These are phyloP conservation scores for Mycosphaerella arachidis DNA, from an alignment of 2,329 filamentous ascomycete species.

Conservation along the genomic window DNA sequence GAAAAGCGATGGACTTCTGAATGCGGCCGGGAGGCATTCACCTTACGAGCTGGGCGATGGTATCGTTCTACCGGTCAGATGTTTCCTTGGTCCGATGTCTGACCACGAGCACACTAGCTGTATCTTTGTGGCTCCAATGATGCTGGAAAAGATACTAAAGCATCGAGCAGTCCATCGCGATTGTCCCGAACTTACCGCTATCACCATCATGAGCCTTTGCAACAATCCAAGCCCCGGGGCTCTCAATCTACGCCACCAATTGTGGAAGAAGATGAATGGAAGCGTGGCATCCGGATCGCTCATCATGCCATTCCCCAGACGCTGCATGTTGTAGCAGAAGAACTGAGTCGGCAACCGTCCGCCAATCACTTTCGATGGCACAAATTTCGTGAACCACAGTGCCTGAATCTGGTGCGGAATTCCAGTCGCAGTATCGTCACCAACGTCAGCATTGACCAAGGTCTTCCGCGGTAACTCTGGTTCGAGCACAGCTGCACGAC, in stretches of 20 bases:
- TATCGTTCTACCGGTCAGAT: not conserved
- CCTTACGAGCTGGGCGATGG: not conserved
- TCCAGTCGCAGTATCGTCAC: slow-evolving; percentile 26
- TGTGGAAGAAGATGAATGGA: slow-evolving; percentile 23
- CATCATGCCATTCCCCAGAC: slow-evolving; percentile 28
- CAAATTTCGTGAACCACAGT: slow-evolving; percentile 31
- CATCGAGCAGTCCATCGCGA: not conserved
- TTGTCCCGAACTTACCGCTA: slow-evolving; percentile 3
- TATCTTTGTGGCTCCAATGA: too few species aligned
- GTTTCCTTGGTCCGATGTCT: too few species aligned
- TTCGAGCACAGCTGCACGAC: slow-evolving; percentile 43
- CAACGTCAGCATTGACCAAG: slow-evolving; percentile 32
- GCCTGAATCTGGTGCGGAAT: slow-evolving; percentile 30
- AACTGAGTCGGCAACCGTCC: slow-evolving; percentile 29
- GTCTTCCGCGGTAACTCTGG: slow-evolving; percentile 40
- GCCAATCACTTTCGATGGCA: slow-evolving; percentile 33
- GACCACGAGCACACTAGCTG: too few species aligned
- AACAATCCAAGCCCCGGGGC: not conserved
- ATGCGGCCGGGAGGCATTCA: not conserved
- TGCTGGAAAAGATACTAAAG: too few species aligned
- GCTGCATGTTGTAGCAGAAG: slow-evolving; percentile 35
- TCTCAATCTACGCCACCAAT: slow-evolving; percentile 8
- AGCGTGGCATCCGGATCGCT: slow-evolving; percentile 31
- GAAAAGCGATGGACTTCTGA: too few species aligned
- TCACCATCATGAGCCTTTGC: slow-evolving; percentile 3